Percentiles rank a stretch among this genome's conserved stretches.
phyloP scores from a whole-genome alignment of 1,284 basidiomycete species.

The Phylloporus sp. region DNA sequence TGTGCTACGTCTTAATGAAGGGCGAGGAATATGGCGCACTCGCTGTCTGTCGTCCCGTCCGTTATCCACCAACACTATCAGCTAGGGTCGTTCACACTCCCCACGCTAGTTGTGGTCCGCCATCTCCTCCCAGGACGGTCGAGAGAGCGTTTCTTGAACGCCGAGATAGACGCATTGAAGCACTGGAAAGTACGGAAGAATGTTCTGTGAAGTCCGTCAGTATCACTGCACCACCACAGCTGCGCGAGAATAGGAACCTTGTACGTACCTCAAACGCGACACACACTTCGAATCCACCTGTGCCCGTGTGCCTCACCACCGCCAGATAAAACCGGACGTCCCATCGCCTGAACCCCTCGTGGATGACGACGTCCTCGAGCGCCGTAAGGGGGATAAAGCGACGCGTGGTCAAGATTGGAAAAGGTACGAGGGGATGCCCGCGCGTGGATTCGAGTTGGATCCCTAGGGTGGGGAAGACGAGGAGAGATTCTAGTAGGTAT shows the following conservation, averaged over 20 bases:
- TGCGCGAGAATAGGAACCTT: neutral
- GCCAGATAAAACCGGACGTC: constrained; percentile 71
- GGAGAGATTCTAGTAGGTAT: constrained; percentile 60
- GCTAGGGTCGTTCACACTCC: too few species aligned
- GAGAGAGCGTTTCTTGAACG: constrained; percentile 48
- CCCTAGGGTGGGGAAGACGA: constrained; percentile 67
- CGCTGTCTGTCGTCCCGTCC: too few species aligned
- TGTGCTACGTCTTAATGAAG: too few species aligned
- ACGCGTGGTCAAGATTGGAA: constrained; percentile 43
- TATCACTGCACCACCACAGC: neutral
- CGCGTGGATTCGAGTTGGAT: constrained; percentile 72
- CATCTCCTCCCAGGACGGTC: too few species aligned
- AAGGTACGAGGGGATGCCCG: constrained; percentile 48
- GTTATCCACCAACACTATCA: too few species aligned
- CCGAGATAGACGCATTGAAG: constrained; percentile 61
- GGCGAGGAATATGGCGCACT: too few species aligned
- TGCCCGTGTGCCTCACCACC: constrained; percentile 38
- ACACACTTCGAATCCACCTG: constrained; percentile 39
- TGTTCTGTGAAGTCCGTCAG: constrained; percentile 53
- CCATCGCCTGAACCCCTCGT: constrained; percentile 75
- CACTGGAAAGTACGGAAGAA: constrained; percentile 65
- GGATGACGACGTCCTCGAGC: constrained; percentile 68
- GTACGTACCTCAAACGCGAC: constrained; percentile 56
- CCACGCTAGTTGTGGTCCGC: too few species aligned
- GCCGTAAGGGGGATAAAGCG: constrained; percentile 61